Evolutionary conservation across 1,284 basidiomycete genomes (phyloP).

Genomic region (Puccinia hordei): DNA sequence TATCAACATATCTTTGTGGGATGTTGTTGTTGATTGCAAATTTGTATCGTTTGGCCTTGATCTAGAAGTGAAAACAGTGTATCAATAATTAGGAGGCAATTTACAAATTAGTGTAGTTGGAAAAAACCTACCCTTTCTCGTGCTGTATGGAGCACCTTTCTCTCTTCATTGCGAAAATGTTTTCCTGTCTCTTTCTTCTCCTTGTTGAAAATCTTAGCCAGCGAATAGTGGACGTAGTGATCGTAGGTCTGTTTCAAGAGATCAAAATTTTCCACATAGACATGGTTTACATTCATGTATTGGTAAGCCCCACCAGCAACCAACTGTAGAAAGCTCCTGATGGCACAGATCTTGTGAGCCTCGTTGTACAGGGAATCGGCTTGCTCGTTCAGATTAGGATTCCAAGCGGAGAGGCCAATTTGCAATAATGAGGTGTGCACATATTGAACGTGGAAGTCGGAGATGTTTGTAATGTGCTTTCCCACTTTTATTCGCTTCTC

Average conservation of each 20-base stretch:
- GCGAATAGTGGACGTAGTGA: slow-evolving; percentile 22
- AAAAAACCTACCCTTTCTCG: slow-evolving; percentile 10
- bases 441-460: neutral
- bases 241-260: neutral
- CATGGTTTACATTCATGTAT: slow-evolving; percentile 23
- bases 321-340: neutral
- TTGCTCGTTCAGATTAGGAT: neutral
- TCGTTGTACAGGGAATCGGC: slow-evolving; percentile 19
- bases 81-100: neutral
- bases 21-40: slow-evolving; percentile 10
- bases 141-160: neutral
- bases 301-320: neutral
- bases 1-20: neutral
- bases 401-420: neutral
- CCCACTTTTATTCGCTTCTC: neutral
- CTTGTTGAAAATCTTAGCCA: slow-evolving; percentile 1
- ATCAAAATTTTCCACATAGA: neutral
- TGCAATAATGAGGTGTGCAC: neutral
- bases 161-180: slow-evolving; percentile 7
- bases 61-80: neutral
- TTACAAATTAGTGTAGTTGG: too few relatives aligned
- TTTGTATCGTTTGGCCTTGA: neutral
- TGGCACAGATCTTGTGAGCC: slow-evolving; percentile 8
- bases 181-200: slow-evolving; percentile 28
- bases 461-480: neutral